Evolutionary conservation across 2,329 filamentous ascomycete species (phyloP).

Genomic region (Aureobasidium sp.): DNA sequence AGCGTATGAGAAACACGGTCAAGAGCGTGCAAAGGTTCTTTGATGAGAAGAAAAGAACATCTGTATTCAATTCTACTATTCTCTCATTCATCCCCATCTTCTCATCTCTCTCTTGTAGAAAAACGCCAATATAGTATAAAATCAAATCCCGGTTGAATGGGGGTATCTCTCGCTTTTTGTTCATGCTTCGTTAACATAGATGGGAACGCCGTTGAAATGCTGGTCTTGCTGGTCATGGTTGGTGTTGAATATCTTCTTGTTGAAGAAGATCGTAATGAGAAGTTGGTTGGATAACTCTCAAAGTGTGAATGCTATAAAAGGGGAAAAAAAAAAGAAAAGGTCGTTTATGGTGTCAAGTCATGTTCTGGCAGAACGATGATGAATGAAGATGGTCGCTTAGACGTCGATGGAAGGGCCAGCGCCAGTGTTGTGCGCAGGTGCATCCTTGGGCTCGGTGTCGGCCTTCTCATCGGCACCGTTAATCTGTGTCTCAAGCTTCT

Average conservation of each 20-base stretch:
- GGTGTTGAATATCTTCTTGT: slow-evolving; percentile 13
- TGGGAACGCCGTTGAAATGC: slow-evolving; percentile 10
- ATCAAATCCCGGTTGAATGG: slow-evolving; percentile 25
- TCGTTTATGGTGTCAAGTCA: not conserved
- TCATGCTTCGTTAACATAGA: slow-evolving; percentile 9
- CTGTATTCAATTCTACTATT: not conserved
- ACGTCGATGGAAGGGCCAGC: not conserved
- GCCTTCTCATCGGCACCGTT: not conserved
- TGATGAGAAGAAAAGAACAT: not conserved
- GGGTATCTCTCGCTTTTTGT: slow-evolving; percentile 20
- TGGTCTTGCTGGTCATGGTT: not conserved
- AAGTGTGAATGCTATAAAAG: not conserved
- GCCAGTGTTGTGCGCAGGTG: slow-evolving; percentile 10
- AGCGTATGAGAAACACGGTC: not conserved
- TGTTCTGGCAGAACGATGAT: not conserved
- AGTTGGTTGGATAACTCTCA: slow-evolving; percentile 1
- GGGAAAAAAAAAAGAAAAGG: not conserved
- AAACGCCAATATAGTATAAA: not conserved
- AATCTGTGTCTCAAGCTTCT: slow-evolving; percentile 2
- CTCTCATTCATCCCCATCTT: not conserved
- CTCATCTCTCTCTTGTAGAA: not conserved
- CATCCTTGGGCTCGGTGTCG: slow-evolving; percentile 7
- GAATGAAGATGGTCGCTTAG: not conserved
- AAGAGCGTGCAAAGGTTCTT: not conserved
- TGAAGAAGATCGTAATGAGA: slow-evolving; percentile 11